phyloP scores from a whole-genome alignment of 2,329 filamentous ascomycete genomes.

The Dactylellina cionopaga region DNA sequence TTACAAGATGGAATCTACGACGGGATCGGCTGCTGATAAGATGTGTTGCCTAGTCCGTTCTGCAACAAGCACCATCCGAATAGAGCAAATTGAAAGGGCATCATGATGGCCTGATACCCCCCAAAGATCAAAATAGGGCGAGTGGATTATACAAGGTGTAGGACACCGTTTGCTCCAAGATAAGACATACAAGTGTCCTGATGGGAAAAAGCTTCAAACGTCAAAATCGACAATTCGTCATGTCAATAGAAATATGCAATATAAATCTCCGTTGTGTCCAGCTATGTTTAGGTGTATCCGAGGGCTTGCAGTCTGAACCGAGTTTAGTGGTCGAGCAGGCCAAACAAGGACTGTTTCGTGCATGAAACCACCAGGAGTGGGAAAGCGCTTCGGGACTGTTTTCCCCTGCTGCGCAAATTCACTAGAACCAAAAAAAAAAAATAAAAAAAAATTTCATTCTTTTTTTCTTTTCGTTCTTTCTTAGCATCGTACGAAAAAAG shows the following conservation, averaged over 20 bases:
- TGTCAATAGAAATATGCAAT: no score
- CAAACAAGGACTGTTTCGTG: slow-evolving; percentile 33
- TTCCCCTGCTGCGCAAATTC: not conserved
- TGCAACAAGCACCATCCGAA: slow-evolving; percentile 34
- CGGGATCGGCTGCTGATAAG: no score
- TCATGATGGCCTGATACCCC: not conserved
- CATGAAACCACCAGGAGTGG: slow-evolving; percentile 31
- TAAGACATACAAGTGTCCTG: slow-evolving; percentile 20
- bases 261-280: no score
- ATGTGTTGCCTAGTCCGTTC: slow-evolving; percentile 31
- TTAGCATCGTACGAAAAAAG: not conserved
- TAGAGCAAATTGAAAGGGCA: not conserved
- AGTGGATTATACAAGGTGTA: no score
- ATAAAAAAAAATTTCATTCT: not conserved
- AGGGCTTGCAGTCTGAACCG: slow-evolving; percentile 37
- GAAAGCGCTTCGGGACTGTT: slow-evolving; percentile 34
- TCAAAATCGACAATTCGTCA: slow-evolving; percentile 4
- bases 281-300: slow-evolving; percentile 17
- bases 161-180: no score
- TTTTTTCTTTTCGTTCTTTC: not conserved
- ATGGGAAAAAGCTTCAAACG: no score
- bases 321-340: slow-evolving; percentile 21
- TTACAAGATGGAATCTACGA: not conserved
- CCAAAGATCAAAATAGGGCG: no score
- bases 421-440: not conserved